phyloP scores from a whole-genome alignment of 352 stramenopile genomes.

The Pythium folliculosum region DNA sequence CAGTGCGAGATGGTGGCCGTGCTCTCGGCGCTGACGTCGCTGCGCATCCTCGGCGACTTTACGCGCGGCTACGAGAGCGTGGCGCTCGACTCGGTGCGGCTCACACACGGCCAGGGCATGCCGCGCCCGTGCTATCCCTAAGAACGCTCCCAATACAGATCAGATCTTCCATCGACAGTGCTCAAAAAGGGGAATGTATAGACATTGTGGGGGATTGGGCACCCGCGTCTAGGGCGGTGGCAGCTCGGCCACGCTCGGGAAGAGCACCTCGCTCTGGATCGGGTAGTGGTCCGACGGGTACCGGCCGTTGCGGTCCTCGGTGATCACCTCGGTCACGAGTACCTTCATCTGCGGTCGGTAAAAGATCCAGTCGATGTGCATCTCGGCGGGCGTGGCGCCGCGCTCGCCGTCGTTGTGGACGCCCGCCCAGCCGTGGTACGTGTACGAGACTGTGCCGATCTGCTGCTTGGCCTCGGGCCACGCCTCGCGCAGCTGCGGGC shows the following conservation, averaged over 20 bases:
- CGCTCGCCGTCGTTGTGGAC: slow-evolving; percentile 82
- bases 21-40: slow-evolving; percentile 76
- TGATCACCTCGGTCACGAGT: slow-evolving; percentile 79
- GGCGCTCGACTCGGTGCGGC: slow-evolving; percentile 80
- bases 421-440: slow-evolving; percentile 87
- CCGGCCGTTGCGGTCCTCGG: slow-evolving; percentile 72
- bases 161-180: too few species aligned
- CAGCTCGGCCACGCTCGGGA: slow-evolving; percentile 59
- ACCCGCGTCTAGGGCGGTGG: slow-evolving; percentile 32
- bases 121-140: slow-evolving; percentile 46
- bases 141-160: too few species aligned
- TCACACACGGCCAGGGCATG: slow-evolving; percentile 60
- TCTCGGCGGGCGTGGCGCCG: slow-evolving; percentile 58
- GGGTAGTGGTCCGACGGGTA: slow-evolving; percentile 89
- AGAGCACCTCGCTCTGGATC: slow-evolving; percentile 80
- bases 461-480: slow-evolving; percentile 68
- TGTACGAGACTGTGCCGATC: slow-evolving; percentile 81
- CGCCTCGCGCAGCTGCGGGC: slow-evolving; percentile 67
- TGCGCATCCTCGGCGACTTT: slow-evolving; percentile 92
- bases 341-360: slow-evolving; percentile 80
- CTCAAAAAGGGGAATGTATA: too few species aligned
- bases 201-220: too few species aligned
- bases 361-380: slow-evolving; percentile 91
- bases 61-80: slow-evolving; percentile 90
- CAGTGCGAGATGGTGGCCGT: slow-evolving; percentile 90